Percentiles rank a stretch among this genome's conserved stretches.
phyloP scores from a whole-genome alignment of 2,329 filamentous ascomycete species.

The Fusarium mexicanum region DNA sequence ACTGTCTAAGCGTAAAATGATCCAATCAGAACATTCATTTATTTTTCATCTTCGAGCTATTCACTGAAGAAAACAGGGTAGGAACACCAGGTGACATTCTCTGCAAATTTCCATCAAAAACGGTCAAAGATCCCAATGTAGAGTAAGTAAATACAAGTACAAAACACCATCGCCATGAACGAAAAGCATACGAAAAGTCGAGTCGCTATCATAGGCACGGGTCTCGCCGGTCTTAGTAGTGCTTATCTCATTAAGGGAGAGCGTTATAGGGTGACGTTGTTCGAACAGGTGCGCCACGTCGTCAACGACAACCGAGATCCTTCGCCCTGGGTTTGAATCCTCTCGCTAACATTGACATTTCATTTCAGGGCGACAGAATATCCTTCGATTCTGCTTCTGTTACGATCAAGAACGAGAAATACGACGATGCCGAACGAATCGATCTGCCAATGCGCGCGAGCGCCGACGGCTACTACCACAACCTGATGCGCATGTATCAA shows the following conservation, averaged over 20 bases:
- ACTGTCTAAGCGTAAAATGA: neutral
- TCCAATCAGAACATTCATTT: neutral
- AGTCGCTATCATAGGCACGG: slow-evolving; percentile 51
- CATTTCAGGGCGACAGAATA: slow-evolving; percentile 44
- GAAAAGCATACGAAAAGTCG: neutral
- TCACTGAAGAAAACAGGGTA: neutral
- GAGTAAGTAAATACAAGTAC: neutral
- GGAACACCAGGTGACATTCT: neutral
- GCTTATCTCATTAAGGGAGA: slow-evolving; percentile 50
- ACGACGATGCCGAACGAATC: slow-evolving; percentile 47
- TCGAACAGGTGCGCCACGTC: slow-evolving; percentile 48
- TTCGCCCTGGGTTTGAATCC: neutral
- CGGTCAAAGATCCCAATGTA: neutral
- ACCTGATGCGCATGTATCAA: slow-evolving; percentile 65
- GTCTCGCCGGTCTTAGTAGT: slow-evolving; percentile 50
- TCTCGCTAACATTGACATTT: neutral
- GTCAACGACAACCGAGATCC: neutral
- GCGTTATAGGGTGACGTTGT: slow-evolving; percentile 29
- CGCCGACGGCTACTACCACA: slow-evolving; percentile 60
- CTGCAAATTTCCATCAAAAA: neutral
- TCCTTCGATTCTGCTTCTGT: slow-evolving; percentile 53
- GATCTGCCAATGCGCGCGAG: slow-evolving; percentile 53
- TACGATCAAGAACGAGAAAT: slow-evolving; percentile 46
- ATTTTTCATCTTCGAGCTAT: neutral
- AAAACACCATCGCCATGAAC: neutral